phyloP scores from a whole-genome alignment of 139 green algal genomes.

The Parachlorella kessleri region DNA sequence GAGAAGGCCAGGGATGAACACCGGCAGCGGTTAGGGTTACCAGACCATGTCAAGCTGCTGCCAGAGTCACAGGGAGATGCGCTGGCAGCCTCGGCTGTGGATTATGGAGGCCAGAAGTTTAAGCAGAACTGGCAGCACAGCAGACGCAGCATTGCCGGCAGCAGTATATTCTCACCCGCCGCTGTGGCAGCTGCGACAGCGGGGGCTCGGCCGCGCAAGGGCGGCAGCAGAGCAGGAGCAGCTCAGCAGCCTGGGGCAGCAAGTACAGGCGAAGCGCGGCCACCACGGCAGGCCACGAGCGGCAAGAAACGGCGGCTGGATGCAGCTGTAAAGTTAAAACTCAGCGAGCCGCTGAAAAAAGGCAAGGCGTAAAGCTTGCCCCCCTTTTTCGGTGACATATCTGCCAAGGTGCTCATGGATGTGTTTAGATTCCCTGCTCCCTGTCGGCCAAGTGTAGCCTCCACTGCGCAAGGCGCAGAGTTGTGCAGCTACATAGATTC shows the following conservation, averaged over 20 bases:
- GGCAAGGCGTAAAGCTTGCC: too few species aligned
- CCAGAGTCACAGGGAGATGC: slow-evolving; percentile 52
- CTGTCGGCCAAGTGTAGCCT: too few species aligned
- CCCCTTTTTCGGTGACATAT: too few species aligned
- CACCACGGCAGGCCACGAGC: neutral
- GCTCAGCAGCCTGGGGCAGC: neutral
- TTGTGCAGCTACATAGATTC: too few species aligned
- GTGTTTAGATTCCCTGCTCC: too few species aligned
- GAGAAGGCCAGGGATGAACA: slow-evolving; percentile 35
- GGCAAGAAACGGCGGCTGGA: neutral
- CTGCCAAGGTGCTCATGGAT: too few species aligned
- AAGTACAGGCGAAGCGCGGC: too few species aligned
- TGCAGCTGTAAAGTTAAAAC: neutral
- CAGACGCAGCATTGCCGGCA: slow-evolving; percentile 18
- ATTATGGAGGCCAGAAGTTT: slow-evolving; percentile 35
- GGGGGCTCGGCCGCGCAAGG: neutral
- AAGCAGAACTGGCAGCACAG: slow-evolving; percentile 27
- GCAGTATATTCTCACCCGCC: slow-evolving; percentile 30
- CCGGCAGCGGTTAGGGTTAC: slow-evolving; percentile 61
- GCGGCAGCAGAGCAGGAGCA: neutral
- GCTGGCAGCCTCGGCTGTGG: slow-evolving; percentile 46
- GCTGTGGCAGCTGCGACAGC: slow-evolving; percentile 3
- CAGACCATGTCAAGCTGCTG: slow-evolving; percentile 61
- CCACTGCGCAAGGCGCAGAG: too few species aligned
- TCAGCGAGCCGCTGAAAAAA: neutral